Percentiles rank a stretch among this genome's conserved stretches.
phyloP scores from a whole-genome alignment of 768 basidiomycete genomes.

The Suillus brevipes region DNA sequence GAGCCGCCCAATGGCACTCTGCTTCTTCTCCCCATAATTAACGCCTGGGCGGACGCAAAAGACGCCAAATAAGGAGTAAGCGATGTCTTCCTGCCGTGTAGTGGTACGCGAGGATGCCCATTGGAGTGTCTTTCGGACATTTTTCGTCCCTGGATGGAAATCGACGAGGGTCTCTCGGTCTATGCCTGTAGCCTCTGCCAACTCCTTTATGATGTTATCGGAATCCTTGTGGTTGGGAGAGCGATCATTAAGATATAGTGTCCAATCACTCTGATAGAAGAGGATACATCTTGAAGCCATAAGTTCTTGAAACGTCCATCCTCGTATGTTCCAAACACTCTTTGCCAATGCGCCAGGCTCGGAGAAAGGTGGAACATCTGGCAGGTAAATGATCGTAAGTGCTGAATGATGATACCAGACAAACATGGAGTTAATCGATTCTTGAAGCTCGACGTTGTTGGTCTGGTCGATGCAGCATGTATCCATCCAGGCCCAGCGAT shows the following conservation, averaged over 20 bases:
- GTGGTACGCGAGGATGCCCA: background rate
- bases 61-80: slow-evolving; percentile 3
- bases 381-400: background rate
- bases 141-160: background rate
- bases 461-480: background rate
- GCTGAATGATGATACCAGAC: background rate
- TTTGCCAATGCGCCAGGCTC: background rate
- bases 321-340: background rate
- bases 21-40: background rate
- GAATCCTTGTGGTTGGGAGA: background rate
- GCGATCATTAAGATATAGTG: background rate
- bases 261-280: background rate
- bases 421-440: background rate
- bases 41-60: background rate
- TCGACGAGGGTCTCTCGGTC: background rate
- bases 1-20: background rate
- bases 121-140: background rate
- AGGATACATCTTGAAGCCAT: background rate
- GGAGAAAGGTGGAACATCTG: background rate
- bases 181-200: background rate
- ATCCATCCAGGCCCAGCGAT: background rate
- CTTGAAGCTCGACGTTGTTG: background rate
- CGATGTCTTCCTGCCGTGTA: background rate
- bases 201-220: background rate
- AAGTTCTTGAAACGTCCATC: slow-evolving; percentile 1